Percentiles rank a stretch among this genome's conserved stretches.
These are phyloP conservation scores for Annona squamosa DNA, from an alignment of 164 flowering plant genomes.

Conservation along the genomic window DNA sequence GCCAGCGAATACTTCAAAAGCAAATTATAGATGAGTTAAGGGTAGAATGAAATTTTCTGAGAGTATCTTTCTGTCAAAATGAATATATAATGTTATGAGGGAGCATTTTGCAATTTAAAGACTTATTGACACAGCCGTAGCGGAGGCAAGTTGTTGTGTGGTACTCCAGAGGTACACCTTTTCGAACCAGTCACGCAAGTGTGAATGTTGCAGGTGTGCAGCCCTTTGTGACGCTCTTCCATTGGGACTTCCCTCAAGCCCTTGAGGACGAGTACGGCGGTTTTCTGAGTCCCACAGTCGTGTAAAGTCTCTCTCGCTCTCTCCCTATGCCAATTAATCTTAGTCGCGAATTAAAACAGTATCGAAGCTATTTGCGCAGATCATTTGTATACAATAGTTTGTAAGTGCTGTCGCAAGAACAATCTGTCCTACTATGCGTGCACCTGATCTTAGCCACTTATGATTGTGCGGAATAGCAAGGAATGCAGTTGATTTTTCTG, in stretches of 20 bases:
- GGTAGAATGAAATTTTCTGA: not conserved
- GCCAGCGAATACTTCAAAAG: not conserved
- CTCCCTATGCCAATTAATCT: too few relatives aligned
- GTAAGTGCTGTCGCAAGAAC: too few relatives aligned
- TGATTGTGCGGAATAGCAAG: too few relatives aligned
- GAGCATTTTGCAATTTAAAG: too few relatives aligned
- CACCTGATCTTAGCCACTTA: too few relatives aligned
- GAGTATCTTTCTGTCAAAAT: not conserved
- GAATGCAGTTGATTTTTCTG: not conserved
- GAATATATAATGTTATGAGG: too few relatives aligned
- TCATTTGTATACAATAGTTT: too few relatives aligned
- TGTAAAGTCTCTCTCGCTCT: slow-evolving; percentile 21
- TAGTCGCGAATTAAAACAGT: too few relatives aligned
- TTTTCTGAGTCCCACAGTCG: slow-evolving; percentile 32
- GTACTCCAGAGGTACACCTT: not conserved
- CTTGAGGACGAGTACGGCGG: slow-evolving; percentile 51
- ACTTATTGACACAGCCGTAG: too few relatives aligned
- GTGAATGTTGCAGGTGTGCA: slow-evolving; percentile 28
- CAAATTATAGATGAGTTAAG: not conserved
- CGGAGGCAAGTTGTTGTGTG: not conserved
- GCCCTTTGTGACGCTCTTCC: slow-evolving; percentile 60
- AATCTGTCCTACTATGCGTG: too few relatives aligned
- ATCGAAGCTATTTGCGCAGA: too few relatives aligned
- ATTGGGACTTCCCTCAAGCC: slow-evolving; percentile 65
- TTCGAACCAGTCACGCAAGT: not conserved